Percentiles rank a stretch among this genome's conserved stretches.
phyloP scores from a whole-genome alignment of 768 basidiomycete species.

The Gymnopilus junonius region DNA sequence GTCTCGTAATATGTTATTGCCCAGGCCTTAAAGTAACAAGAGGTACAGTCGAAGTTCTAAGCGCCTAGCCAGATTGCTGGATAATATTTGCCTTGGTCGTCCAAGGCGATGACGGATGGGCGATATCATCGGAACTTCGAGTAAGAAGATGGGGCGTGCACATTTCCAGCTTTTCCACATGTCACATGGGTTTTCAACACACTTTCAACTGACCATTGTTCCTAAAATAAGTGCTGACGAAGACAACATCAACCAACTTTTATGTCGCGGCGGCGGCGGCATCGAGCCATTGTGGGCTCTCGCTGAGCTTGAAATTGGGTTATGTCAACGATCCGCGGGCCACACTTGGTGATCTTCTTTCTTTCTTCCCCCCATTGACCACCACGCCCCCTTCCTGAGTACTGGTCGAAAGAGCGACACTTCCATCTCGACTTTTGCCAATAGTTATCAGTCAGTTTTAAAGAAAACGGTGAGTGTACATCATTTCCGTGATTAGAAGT shows the following conservation, averaged over 20 bases:
- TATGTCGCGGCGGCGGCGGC: no score
- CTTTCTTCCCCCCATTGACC: no score
- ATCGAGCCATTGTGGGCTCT: not conserved
- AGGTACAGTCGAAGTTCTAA: not conserved
- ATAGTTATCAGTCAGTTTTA: no score
- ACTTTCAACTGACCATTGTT: not conserved
- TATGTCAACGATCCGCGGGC: no score
- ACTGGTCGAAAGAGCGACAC: no score
- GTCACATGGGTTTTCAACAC: not conserved
- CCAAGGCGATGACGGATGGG: not conserved
- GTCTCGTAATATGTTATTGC: no score
- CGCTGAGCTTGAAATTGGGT: not conserved
- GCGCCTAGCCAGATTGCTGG: not conserved
- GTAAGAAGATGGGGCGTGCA: not conserved
- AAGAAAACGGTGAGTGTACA: no score
- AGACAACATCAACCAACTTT: not conserved
- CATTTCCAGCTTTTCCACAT: no score
- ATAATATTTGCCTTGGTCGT: not conserved
- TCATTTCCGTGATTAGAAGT: not conserved
- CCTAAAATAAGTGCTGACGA: not conserved
- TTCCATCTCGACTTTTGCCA: no score
- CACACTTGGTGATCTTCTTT: no score
- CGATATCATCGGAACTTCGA: not conserved
- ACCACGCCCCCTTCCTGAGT: no score
- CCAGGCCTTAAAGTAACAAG: no score